phyloP scores from a whole-genome alignment of 208 protist genomes.

The Naegleria lovaniensis region DNA sequence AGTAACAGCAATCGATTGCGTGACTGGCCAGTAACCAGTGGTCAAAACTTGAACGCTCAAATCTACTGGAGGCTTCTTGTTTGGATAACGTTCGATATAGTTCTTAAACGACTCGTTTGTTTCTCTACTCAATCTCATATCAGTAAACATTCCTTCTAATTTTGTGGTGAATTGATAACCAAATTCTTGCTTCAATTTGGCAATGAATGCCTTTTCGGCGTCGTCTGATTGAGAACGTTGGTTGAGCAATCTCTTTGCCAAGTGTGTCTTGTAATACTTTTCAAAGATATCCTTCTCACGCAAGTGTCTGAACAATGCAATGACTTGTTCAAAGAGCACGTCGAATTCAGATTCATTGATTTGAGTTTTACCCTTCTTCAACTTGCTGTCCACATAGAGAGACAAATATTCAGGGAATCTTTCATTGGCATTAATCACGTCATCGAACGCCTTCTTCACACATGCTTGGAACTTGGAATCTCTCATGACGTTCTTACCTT shows the following conservation, averaged over 20 bases:
- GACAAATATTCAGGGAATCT: conserved; percentile 65
- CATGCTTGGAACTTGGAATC: background rate
- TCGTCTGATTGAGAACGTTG: conserved; percentile 57
- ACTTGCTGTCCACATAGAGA: conserved; percentile 62
- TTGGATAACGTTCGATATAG: background rate
- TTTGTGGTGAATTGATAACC: conserved; percentile 70
- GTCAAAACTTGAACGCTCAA: conserved; percentile 66
- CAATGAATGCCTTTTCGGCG: conserved; percentile 63
- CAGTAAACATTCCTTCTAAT: conserved; percentile 74
- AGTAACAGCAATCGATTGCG: conserved; percentile 37
- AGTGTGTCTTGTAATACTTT: conserved; percentile 74
- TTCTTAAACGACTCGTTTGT: conserved; percentile 54
- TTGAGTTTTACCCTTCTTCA: conserved; percentile 51
- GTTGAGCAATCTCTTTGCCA: conserved; percentile 67
- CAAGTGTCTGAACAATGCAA: conserved; percentile 61
- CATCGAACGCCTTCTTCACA: conserved; percentile 50
- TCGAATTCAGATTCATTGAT: conserved; percentile 60
- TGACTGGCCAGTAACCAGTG: conserved; percentile 69
- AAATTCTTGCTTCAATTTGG: conserved; percentile 68
- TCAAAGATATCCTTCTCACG: conserved; percentile 77
- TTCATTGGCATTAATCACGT: conserved; percentile 57
- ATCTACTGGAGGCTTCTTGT: conserved; percentile 45
- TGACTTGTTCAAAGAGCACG: conserved; percentile 51
- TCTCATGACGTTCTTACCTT: background rate
- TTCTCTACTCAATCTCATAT: conserved; percentile 67